Percentiles rank a stretch among this genome's conserved stretches.
Conservation (phyloP, 805 yeast genomes). For the Yamadazyma sp. region DNA sequence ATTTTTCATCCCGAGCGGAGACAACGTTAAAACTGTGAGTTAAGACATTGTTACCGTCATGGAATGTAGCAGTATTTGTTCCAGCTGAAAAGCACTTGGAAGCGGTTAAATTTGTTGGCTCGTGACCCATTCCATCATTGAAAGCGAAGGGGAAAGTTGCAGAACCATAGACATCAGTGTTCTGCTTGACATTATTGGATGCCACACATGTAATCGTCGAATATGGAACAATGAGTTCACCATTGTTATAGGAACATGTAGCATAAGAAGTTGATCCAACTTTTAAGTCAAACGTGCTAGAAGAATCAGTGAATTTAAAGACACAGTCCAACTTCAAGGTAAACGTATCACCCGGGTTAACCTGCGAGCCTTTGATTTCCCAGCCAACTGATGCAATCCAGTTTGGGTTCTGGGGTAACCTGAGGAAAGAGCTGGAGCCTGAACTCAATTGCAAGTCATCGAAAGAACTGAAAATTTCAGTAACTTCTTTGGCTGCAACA, state of each 20-base stretch:
- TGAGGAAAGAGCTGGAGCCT: constrained; percentile 1
- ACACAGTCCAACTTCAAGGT: constrained; percentile 27
- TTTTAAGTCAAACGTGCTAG: constrained; percentile 14
- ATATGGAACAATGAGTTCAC: constrained; percentile 17
- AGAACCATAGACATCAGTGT: constrained; percentile 19
- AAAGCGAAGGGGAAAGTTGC: constrained; percentile 24
- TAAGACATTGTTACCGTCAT: constrained; percentile 18
- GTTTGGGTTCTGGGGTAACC: constrained; percentile 6
- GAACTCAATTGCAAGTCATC: constrained; percentile 3
- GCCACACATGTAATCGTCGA: constrained; percentile 22
- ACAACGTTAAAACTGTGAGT: constrained; percentile 13
- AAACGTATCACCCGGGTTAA: constrained; percentile 28
- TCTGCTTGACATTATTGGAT: constrained; percentile 13
- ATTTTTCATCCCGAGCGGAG: constrained; percentile 4
- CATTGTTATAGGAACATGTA: constrained; percentile 21
- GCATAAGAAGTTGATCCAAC: constrained; percentile 20
- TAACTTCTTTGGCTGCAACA: constrained; percentile 11
- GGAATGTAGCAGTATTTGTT: constrained; percentile 18
- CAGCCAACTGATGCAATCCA: constrained; percentile 24
- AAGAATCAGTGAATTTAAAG: constrained; percentile 20
- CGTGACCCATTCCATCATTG: constrained; percentile 19
- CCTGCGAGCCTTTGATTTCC: constrained; percentile 18
- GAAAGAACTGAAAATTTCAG: constrained; percentile 14
- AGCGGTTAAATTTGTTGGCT: constrained; percentile 18
- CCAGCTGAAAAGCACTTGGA: constrained; percentile 22